Base-by-base conservation (phyloP, 768 basidiomycete species). In the Sistotremastrum niveocremeum region DNA sequence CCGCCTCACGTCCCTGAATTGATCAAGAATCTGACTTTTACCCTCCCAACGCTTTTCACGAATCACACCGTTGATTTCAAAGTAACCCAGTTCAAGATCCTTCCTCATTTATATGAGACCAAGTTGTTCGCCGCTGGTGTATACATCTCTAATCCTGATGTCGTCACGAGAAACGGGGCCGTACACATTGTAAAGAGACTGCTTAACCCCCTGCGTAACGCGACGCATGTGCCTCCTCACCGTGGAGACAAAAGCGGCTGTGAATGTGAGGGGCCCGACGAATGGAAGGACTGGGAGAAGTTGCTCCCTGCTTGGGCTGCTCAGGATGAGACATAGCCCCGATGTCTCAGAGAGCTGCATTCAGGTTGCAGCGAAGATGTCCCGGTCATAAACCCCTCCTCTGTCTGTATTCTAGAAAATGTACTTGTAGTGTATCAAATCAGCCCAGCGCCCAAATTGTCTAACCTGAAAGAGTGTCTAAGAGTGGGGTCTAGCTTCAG, bases 111-210 rank as follows among this genome's bases (percentile, higher is more conserved):
- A 10, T 61, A 61, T 37, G 50, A 63, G 39, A 74, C 70, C 6
- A 61, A 58, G 45, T 50, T 73, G 34, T 57, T 55, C 38, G 70
- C 68, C 40, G 69, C 74, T 39, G 62, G 65, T 9, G 60, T 57
- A 8, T 44, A 44, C 4, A 71, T 72, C 31, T 50, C 54, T 29
- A 49, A 66, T 6, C 57, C 65, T 33, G 79, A 81, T 52, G 57
- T 74, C 12, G 69, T 71, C 4, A 66, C 69, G 6, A 59, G 72
- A 32, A 80, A 81, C 52, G 79, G 77, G 33, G 79, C 71, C 28
- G 58, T 74, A 33, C 78, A 81, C 55, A 63, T 71, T 37, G 54
- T 76, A 40, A 53, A 61, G 40, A 54, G 53, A 45, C 43, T 76
- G 9, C 57, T 74, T 32, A 62, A 71, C 54, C 72, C 73, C 35